Percentiles rank a stretch among this genome's conserved stretches.
Evolutionary conservation across 2,329 filamentous ascomycete species (phyloP).

Genomic region (Fusarium stilboides): DNA sequence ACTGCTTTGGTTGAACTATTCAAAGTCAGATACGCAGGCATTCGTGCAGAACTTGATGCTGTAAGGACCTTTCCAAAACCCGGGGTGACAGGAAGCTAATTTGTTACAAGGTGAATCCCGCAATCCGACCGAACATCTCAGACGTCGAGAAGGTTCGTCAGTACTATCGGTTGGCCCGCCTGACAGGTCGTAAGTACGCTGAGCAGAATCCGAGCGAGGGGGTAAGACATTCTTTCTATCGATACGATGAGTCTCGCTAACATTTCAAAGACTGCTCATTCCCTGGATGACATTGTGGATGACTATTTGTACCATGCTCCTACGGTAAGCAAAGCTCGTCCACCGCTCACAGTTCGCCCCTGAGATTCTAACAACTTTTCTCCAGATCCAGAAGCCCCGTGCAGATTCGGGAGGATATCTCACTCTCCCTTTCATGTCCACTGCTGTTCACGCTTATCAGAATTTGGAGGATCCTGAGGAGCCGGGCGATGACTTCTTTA

Average conservation of each 20-base stretch:
- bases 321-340: conserved; percentile 17
- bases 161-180: conserved; percentile 15
- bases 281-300: not conserved
- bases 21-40: conserved; percentile 12
- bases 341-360: not conserved
- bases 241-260: not conserved
- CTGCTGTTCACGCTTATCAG: conserved; percentile 23
- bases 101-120: not conserved
- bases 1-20: conserved; percentile 3
- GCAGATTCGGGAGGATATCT: conserved; percentile 31
- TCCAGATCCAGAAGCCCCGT: conserved; percentile 34
- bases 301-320: conserved; percentile 25
- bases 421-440: conserved; percentile 40
- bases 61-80: conserved; percentile 6
- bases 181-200: conserved; percentile 24
- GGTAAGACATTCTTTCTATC: conserved; percentile 6
- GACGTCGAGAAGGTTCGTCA: not conserved
- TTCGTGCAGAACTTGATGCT: conserved; percentile 18
- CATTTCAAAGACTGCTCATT: not conserved
- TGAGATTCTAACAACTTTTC: not conserved
- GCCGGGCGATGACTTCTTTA: conserved; percentile 20
- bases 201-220: not conserved
- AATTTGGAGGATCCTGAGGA: conserved; percentile 23
- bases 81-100: not conserved
- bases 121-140: not conserved